Evolutionary conservation across 306 rosid genomes (phyloP).

Genomic region (Datisca glomerata): DNA sequence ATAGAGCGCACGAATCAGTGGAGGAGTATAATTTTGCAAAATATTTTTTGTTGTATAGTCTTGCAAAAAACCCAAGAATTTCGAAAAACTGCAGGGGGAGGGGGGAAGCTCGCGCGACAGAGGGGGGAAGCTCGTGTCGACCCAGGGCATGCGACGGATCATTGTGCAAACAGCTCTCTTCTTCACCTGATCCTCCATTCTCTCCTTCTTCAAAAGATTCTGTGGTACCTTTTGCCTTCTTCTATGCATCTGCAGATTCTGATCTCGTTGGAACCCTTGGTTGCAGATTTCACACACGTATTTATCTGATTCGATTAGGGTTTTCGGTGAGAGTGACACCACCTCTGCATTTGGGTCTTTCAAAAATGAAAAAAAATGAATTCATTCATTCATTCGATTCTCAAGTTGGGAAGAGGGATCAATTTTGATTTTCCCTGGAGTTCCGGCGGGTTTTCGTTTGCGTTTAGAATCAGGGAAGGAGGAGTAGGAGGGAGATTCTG

Average conservation of each 20-base stretch:
- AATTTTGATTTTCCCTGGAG: constrained; percentile 49
- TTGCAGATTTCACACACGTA: constrained; percentile 98
- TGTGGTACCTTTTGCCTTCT: constrained; percentile 93
- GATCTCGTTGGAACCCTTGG: constrained; percentile 99
- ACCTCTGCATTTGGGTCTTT: constrained; percentile 99
- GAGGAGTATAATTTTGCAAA: too few species aligned
- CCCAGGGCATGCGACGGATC: constrained; percentile 89
- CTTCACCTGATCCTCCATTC: constrained; percentile 45
- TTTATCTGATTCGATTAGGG: constrained; percentile 89
- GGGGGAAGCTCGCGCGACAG: too few species aligned
- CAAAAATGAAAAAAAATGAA: background rate
- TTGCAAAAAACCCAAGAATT: too few species aligned
- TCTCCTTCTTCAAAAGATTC: constrained; percentile 84
- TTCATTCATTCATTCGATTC: background rate
- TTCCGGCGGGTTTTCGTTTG: constrained; percentile 93
- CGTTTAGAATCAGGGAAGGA: constrained; percentile 31
- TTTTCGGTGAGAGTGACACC: constrained; percentile 90
- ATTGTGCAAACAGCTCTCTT: constrained; percentile 84
- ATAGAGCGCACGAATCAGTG: too few species aligned
- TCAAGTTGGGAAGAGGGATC: background rate
- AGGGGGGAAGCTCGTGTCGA: too few species aligned
- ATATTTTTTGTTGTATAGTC: too few species aligned
- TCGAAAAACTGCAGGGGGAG: too few species aligned
- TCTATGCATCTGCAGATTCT: constrained; percentile 97
- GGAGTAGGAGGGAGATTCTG: constrained; percentile 15